Conservation (phyloP, 2,329 filamentous ascomycete species). For the Monilinia vaccinii-corymbosi region DNA sequence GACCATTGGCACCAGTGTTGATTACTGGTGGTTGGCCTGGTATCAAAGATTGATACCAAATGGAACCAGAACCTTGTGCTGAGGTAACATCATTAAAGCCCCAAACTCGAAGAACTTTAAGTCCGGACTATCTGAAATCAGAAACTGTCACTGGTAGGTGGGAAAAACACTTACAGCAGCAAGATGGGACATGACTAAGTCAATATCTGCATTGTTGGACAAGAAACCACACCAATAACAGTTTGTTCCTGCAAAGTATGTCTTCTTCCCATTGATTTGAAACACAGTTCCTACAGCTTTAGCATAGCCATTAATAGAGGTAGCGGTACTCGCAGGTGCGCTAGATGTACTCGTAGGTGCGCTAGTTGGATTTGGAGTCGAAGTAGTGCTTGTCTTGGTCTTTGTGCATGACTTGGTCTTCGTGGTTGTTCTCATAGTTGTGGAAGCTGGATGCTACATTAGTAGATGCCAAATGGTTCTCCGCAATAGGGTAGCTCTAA, state of each 20-base stretch:
- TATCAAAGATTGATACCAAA: constrained; percentile 36
- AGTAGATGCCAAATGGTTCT: background rate
- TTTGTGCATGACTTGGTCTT: background rate
- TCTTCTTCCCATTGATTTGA: constrained; percentile 36
- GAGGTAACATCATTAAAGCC: constrained; percentile 50
- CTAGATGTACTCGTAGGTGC: constrained; percentile 9
- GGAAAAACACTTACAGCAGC: constrained; percentile 20
- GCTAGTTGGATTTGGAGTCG: constrained; percentile 5
- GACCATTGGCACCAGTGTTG: constrained; percentile 54
- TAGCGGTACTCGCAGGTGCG: constrained; percentile 7
- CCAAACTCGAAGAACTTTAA: constrained; percentile 54
- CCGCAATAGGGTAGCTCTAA: background rate
- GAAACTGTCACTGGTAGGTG: background rate
- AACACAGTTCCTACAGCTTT: constrained; percentile 29
- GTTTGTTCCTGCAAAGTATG: constrained; percentile 46
- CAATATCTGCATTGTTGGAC: constrained; percentile 45
- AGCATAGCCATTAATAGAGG: constrained; percentile 16
- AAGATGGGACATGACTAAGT: constrained; percentile 41
- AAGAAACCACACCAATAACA: constrained; percentile 47
- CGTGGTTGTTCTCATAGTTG: background rate
- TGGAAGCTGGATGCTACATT: background rate
- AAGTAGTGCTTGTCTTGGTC: constrained; percentile 4
- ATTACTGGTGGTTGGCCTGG: constrained; percentile 44
- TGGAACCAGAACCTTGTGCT: constrained; percentile 32
- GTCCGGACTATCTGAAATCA: constrained; percentile 33